phyloP scores from a whole-genome alignment of 768 basidiomycete genomes.

The Suillus bovinus region DNA sequence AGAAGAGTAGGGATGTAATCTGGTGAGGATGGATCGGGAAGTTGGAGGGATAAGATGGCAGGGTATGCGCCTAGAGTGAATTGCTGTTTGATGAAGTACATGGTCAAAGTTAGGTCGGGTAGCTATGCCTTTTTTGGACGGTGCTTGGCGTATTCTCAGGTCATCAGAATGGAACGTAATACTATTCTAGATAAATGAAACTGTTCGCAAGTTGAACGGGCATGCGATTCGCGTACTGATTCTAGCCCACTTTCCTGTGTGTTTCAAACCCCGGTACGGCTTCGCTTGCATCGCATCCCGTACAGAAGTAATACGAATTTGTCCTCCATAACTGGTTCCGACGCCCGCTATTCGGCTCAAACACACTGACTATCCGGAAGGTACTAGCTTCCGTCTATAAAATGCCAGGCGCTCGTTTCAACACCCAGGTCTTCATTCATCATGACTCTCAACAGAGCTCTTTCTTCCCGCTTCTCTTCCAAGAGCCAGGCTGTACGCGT shows the following conservation, averaged over 20 bases:
- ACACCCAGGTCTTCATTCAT: neutral
- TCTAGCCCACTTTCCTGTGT: neutral
- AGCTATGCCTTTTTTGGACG: no score
- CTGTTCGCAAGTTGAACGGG: no score
- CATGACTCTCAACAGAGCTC: constrained; percentile 32
- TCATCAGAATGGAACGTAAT: no score
- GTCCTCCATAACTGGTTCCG: neutral
- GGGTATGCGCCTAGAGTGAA: constrained; percentile 79
- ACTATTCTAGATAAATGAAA: no score
- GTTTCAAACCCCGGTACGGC: neutral
- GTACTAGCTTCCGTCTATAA: constrained; percentile 25
- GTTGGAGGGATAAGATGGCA: constrained; percentile 50
- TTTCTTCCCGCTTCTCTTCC: constrained; percentile 31
- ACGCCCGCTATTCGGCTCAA: constrained; percentile 1
- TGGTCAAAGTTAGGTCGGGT: neutral
- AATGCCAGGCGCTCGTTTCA: neutral
- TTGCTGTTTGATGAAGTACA: constrained; percentile 69
- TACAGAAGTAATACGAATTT: neutral
- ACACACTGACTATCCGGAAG: constrained; percentile 8
- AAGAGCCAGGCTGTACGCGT: constrained; percentile 28
- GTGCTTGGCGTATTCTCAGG: no score
- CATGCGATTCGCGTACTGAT: no score
- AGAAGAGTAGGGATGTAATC: constrained; percentile 67
- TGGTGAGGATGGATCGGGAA: constrained; percentile 61
- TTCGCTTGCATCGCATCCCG: neutral